These are phyloP conservation scores for Aspergillus fumigatiaffinis DNA, from an alignment of 2,329 filamentous ascomycete species.

Conservation along the genomic window DNA sequence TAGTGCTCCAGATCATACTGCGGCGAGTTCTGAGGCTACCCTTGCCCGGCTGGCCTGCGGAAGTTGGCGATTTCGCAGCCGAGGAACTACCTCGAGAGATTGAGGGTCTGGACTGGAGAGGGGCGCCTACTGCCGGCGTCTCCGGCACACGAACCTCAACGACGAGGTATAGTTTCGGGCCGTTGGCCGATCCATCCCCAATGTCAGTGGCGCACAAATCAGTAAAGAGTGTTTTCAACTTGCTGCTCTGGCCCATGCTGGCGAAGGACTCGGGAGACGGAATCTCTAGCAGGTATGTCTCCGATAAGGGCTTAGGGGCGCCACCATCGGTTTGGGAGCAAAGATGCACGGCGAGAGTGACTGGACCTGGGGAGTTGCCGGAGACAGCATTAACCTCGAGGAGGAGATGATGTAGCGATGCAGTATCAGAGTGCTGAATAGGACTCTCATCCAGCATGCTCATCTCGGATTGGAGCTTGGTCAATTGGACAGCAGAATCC, in stretches of 20 bases:
- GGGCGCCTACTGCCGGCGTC: conserved; percentile 27
- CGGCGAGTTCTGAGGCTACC: conserved; percentile 39
- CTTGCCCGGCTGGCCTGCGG: conserved; percentile 30
- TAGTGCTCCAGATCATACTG: conserved; percentile 44
- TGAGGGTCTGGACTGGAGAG: conserved; percentile 26
- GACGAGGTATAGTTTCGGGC: conserved; percentile 75
- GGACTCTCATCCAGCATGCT: conserved; percentile 85
- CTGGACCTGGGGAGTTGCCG: conserved; percentile 70
- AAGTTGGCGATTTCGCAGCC: conserved; percentile 22
- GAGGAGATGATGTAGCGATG: conserved; percentile 73
- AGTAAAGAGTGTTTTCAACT: conserved; percentile 80
- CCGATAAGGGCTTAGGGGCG: conserved; percentile 66
- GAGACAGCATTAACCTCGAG: conserved; percentile 81
- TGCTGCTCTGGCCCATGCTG: conserved; percentile 59
- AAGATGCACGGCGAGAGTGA: conserved; percentile 72
- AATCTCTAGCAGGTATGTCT: conserved; percentile 76
- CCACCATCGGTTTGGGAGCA: conserved; percentile 66
- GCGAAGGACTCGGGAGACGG: conserved; percentile 69
- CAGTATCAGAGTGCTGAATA: conserved; percentile 61
- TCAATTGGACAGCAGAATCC: conserved; percentile 88
- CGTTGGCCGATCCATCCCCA: conserved; percentile 57
- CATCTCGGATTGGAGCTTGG: conserved; percentile 91
- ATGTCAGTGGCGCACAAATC: conserved; percentile 76
- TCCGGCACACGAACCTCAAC: conserved; percentile 70
- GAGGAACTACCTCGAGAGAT: conserved; percentile 32